These are phyloP conservation scores for Podaxis sp. DNA, from an alignment of 768 basidiomycete species.

Conservation along the genomic window DNA sequence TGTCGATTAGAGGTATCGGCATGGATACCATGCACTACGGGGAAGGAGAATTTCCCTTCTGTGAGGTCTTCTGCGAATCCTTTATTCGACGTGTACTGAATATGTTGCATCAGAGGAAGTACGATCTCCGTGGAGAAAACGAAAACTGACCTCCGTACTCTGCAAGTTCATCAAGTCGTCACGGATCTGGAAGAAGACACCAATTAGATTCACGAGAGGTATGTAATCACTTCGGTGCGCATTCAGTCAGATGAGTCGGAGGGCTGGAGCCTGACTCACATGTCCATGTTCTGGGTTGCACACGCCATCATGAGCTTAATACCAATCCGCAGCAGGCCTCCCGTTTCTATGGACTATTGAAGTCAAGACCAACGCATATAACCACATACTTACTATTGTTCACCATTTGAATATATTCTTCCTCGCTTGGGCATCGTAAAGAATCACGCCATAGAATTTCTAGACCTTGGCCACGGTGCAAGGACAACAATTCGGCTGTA, in stretches of 20 bases:
- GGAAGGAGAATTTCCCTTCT: constrained; percentile 98
- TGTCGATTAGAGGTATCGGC: constrained; percentile 75
- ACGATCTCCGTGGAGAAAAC: not conserved
- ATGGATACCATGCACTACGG: constrained; percentile 86
- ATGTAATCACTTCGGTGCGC: constrained; percentile 70
- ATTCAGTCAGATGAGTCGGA: not conserved
- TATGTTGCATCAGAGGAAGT: not conserved
- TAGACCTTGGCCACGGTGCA: constrained; percentile 94
- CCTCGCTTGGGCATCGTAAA: constrained; percentile 87
- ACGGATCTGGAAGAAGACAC: constrained; percentile 95
- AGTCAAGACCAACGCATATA: not conserved
- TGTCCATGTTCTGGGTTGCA: constrained; percentile 55
- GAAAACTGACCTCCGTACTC: constrained; percentile 64
- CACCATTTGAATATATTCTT: constrained; percentile 95
- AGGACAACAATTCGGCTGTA: constrained; percentile 67
- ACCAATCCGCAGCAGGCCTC: constrained; percentile 87
- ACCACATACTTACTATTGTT: constrained; percentile 73
- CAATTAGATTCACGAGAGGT: constrained; percentile 90
- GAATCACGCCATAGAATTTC: constrained; percentile 95
- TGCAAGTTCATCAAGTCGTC: constrained; percentile 97
- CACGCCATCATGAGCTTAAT: constrained; percentile 98
- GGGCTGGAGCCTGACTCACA: constrained; percentile 39
- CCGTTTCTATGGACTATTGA: constrained; percentile 67
- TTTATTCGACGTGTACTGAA: constrained; percentile 79
- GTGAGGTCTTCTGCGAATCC: constrained; percentile 93